Evolutionary conservation across 2,329 filamentous ascomycete genomes (phyloP), one percentile per base, ranked within the genome.

Genomic region (Mycosphaerella arachidis): DNA sequence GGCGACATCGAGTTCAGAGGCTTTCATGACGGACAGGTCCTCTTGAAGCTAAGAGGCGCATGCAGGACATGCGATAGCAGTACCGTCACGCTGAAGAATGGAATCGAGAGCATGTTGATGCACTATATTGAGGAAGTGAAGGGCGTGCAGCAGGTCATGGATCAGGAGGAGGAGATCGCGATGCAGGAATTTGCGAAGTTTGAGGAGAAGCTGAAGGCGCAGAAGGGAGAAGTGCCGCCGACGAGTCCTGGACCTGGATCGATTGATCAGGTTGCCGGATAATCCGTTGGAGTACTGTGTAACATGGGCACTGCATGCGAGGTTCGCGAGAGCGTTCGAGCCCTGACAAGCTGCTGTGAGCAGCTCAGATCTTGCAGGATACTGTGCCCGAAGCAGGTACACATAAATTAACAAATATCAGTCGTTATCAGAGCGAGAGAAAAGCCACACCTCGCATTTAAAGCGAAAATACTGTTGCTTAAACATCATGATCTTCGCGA

Each of bases 101-200:
- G 94, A 6, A 99, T 99, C 68, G 94, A 99, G 82, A 91, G 90
- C 66, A 97, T 99, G 94, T 76, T 97, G 74, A 97, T 96, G 71
- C 72, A 73, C 55, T 76, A 96, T 85, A 96, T 97, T 66, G 92
- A 97, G 74, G 94, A 97, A 75, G 94, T 97, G 43, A 88, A 96
- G 75, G 91, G 89, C 3, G 93, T 99, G 46, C 85, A 91, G 64
- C 93, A 97, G 75, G 88, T 97, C 2, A 76, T 96, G 70, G 93
- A 97, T 69, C 84, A 91, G 69, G 94, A 97, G 76, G 94, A 97
- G 74, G 91, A 96, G 75, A 84, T 97, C 65, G 86, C 92, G 0
- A 76, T 93, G 70, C 78, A 87, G 68, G 93, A 97, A 72, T 97
- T 99, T 77, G 90, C 89, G 66, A 94, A 90, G 76, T 97, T 97